These are phyloP conservation scores for Trametes gibbosa DNA, from an alignment of 768 basidiomycete species.

Conservation along the genomic window DNA sequence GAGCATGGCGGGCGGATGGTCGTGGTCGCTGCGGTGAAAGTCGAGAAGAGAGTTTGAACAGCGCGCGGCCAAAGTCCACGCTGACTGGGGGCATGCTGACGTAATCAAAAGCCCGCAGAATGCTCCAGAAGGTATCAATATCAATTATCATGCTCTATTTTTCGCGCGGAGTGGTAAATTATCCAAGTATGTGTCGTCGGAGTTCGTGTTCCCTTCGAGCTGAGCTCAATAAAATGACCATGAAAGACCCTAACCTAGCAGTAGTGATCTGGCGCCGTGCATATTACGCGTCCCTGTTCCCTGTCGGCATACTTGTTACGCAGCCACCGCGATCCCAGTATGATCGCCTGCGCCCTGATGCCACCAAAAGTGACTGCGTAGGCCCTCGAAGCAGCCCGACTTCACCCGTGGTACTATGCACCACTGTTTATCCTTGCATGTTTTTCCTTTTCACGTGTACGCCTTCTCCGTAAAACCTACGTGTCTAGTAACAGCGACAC, in stretches of 20 bases:
- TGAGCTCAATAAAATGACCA: not conserved
- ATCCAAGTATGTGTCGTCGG: not conserved
- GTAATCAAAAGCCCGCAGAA: not conserved
- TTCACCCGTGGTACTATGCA: no score
- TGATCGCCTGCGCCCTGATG: not conserved
- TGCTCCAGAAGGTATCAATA: conserved; percentile 10
- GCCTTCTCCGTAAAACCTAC: no score
- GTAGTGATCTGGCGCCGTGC: not conserved
- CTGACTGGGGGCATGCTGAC: not conserved
- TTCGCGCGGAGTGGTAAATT: not conserved
- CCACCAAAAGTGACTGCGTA: not conserved
- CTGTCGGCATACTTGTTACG: conserved; percentile 7
- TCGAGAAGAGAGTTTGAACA: not conserved
- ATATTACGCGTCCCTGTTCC: conserved; percentile 1
- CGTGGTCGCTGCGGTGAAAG: conserved; percentile 12
- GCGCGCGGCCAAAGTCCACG: not conserved
- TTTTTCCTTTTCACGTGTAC: no score
- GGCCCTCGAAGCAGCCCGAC: not conserved
- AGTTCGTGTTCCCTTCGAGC: not conserved
- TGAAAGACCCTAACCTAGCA: not conserved
- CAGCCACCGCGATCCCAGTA: conserved; percentile 1
- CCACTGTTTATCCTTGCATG: no score
- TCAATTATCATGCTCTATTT: no score
- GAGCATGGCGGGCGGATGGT: conserved; percentile 33
- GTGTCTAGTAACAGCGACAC: no score